phyloP scores from a whole-genome alignment of 768 basidiomycete genomes.

The Suillus paluster region DNA sequence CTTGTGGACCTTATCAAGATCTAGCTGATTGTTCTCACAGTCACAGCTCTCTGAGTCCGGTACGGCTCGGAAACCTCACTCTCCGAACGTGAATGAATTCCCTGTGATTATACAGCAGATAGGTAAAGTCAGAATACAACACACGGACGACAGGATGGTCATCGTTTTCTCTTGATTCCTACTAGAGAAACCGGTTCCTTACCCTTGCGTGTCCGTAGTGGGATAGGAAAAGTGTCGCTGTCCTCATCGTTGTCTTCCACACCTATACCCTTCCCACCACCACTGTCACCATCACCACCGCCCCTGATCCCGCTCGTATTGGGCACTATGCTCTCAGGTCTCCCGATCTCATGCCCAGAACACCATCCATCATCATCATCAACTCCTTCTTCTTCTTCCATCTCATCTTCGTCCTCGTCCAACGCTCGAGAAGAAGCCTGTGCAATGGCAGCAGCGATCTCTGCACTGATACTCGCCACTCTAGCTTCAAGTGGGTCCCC shows the following conservation, averaged over 20 bases:
- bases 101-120: constrained; percentile 20
- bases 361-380: constrained; percentile 45
- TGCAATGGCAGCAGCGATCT: constrained; percentile 80
- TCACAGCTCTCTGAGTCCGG: constrained; percentile 23
- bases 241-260: constrained; percentile 71
- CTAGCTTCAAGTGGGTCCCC: constrained; percentile 60
- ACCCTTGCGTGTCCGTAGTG: constrained; percentile 69
- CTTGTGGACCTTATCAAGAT: constrained; percentile 3
- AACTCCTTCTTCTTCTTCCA: constrained; percentile 40
- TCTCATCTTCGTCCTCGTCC: constrained; percentile 57
- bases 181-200: constrained; percentile 50
- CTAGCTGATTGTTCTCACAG: constrained; percentile 25
- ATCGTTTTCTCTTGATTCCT: constrained; percentile 74
- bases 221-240: constrained; percentile 69
- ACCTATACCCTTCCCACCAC: constrained; percentile 27
- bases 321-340: constrained; percentile 55
- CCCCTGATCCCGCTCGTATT: constrained; percentile 68
- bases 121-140: constrained; percentile 11
- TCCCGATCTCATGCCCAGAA: constrained; percentile 56
- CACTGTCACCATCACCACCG: constrained; percentile 29
- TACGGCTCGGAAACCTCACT: constrained; percentile 13
- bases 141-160: constrained; percentile 22
- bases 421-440: constrained; percentile 69
- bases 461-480: constrained; percentile 79
- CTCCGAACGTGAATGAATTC: constrained; percentile 7